phyloP scores from a whole-genome alignment of 2,329 filamentous ascomycete species.

The Neoarthrinium moseri region DNA sequence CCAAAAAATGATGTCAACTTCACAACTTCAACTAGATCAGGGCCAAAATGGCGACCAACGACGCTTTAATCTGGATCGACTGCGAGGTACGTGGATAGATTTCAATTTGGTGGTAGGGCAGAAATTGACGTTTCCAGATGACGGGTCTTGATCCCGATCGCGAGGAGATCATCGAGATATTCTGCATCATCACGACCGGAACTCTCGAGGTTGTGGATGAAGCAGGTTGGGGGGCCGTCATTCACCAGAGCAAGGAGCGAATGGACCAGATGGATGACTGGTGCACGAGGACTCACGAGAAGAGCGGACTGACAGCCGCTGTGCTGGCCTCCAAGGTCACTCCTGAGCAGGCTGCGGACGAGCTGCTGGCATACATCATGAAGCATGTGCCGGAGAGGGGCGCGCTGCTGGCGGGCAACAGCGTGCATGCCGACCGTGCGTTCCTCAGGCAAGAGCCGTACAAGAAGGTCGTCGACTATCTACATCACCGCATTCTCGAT shows the following conservation, averaged over 20 bases:
- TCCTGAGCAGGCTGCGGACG: constrained; percentile 67
- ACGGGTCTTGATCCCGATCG: constrained; percentile 76
- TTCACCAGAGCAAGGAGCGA: constrained; percentile 69
- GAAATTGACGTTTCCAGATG: constrained; percentile 62
- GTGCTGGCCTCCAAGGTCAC: constrained; percentile 73
- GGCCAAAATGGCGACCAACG: constrained; percentile 12
- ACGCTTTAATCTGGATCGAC: constrained; percentile 23
- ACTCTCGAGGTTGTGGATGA: constrained; percentile 74
- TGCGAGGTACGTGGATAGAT: constrained; percentile 43
- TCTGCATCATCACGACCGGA: constrained; percentile 84
- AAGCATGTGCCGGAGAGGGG: constrained; percentile 65
- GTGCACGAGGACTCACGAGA: constrained; percentile 78
- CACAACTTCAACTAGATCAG: background rate
- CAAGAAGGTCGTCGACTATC: constrained; percentile 66
- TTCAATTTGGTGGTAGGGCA: background rate
- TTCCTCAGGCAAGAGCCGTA: constrained; percentile 80
- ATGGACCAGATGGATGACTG: constrained; percentile 84
- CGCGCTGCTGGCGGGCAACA: constrained; percentile 86
- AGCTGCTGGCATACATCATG: constrained; percentile 76
- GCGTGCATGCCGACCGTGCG: constrained; percentile 82
- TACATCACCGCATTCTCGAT: constrained; percentile 90
- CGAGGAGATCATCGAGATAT: constrained; percentile 88
- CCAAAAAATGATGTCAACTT: background rate
- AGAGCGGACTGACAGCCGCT: constrained; percentile 76
- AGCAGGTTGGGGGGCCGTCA: constrained; percentile 73